Percentiles rank a stretch among this genome's conserved stretches.
Evolutionary conservation across 441 rosid species (phyloP).

Genomic region (Eutrema salsugineum): DNA sequence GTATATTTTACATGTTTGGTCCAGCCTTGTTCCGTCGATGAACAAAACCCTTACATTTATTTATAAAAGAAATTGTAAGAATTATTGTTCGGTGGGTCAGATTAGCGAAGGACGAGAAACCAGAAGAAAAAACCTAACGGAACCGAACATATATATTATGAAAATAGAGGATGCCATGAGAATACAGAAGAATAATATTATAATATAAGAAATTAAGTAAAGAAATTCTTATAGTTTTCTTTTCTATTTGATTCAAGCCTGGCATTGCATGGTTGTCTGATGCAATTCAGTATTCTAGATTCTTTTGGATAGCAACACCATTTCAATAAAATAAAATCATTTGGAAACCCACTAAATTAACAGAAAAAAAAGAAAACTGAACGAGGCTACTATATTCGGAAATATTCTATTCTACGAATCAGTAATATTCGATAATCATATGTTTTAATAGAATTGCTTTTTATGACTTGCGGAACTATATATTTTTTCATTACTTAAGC

Average conservation of each 20-base stretch:
- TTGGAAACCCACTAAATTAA: not conserved
- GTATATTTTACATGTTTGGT: not conserved
- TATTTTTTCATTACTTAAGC: not conserved
- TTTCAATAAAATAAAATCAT: not conserved
- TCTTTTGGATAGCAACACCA: conserved; percentile 6
- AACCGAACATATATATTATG: not conserved
- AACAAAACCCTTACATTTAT: not conserved
- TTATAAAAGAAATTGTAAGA: not conserved
- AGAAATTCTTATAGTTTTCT: not conserved
- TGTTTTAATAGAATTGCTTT: not conserved
- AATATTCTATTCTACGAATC: not conserved
- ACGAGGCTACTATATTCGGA: not conserved
- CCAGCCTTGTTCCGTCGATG: not conserved
- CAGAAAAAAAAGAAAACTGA: not conserved
- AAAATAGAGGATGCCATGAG: not conserved
- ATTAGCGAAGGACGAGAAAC: not conserved
- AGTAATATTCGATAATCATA: not conserved
- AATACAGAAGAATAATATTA: not conserved
- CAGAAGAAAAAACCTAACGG: not conserved
- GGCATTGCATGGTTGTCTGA: conserved; percentile 1
- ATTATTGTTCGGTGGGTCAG: not conserved
- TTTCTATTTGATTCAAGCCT: not conserved
- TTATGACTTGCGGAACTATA: not conserved
- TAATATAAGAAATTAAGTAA: not conserved
- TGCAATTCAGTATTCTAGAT: not conserved